Evolutionary conservation across 345 rosid species (phyloP).

Genomic region (Orychophragmus violaceus): DNA sequence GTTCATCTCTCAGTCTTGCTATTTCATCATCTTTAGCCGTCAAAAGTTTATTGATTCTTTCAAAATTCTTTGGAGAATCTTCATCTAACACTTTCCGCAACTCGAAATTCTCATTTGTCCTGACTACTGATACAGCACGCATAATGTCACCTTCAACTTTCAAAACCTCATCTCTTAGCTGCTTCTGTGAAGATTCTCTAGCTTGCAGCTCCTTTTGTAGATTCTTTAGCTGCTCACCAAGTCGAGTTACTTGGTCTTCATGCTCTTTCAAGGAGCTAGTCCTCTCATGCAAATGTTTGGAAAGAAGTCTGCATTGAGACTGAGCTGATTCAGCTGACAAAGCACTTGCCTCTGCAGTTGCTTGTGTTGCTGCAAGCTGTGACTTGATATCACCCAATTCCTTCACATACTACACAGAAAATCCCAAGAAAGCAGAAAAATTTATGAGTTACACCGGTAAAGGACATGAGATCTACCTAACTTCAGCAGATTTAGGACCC

Average conservation of each 20-base stretch:
- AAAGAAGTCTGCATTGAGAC: slow-evolving; percentile 52
- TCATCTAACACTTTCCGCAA: slow-evolving; percentile 49
- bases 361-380: slow-evolving; percentile 56
- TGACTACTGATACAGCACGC: slow-evolving; percentile 53
- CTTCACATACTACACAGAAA: slow-evolving; percentile 45
- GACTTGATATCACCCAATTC: slow-evolving; percentile 59
- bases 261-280: slow-evolving; percentile 55
- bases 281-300: slow-evolving; percentile 61
- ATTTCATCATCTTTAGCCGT: slow-evolving; percentile 64
- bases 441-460: background rate
- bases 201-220: slow-evolving; percentile 65
- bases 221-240: slow-evolving; percentile 51
- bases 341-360: slow-evolving; percentile 75
- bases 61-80: slow-evolving; percentile 63
- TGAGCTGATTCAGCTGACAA: slow-evolving; percentile 74
- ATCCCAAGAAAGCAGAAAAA: background rate
- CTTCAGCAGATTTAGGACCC: background rate
- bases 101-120: slow-evolving; percentile 47
- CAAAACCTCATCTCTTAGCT: slow-evolving; percentile 66
- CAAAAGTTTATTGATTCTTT: slow-evolving; percentile 55
- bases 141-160: slow-evolving; percentile 64
- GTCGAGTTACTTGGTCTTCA: slow-evolving; percentile 57
- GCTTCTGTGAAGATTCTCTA: slow-evolving; percentile 73
- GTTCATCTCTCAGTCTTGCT: slow-evolving; percentile 62
- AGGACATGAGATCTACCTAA: background rate